Conservation (phyloP, 2,329 filamentous ascomycete genomes). For the Talaromyces sp. region DNA sequence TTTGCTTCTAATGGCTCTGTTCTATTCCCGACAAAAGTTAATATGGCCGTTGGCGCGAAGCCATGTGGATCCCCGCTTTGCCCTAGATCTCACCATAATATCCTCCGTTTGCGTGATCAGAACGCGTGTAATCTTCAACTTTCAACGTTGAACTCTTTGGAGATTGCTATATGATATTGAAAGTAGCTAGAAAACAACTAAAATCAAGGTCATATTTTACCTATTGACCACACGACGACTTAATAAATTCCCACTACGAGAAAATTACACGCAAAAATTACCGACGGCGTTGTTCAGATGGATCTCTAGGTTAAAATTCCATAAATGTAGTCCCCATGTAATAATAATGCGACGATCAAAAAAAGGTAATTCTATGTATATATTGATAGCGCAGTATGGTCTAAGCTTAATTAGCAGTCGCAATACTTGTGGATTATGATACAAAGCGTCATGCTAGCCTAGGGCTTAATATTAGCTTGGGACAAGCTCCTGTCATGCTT, state of each 20-base stretch:
- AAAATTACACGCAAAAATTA: neutral
- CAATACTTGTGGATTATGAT: neutral
- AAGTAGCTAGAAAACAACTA: neutral
- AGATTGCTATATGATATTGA: neutral
- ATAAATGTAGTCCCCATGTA: neutral
- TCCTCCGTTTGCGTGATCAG: constrained; percentile 20
- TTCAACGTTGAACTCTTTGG: neutral
- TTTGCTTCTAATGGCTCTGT: neutral
- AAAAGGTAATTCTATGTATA: neutral
- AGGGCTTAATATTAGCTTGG: neutral
- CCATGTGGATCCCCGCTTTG: constrained; percentile 3
- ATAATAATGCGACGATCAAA: neutral
- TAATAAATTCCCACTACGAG: neutral
- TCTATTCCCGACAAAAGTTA: neutral
- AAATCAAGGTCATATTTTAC: neutral
- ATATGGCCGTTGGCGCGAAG: neutral
- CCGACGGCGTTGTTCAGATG: neutral
- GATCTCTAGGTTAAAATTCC: neutral
- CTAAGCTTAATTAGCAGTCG: neutral
- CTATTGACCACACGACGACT: neutral
- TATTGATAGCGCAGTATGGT: neutral
- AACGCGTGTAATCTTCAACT: neutral
- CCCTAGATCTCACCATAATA: constrained; percentile 16
- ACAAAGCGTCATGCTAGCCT: neutral
- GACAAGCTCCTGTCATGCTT: neutral